A percentile compares a stretch with the other conserved stretches of the same genome.
Conservation (phyloP, 257 asterid species). For the Nicotiana sylvestris region DNA sequence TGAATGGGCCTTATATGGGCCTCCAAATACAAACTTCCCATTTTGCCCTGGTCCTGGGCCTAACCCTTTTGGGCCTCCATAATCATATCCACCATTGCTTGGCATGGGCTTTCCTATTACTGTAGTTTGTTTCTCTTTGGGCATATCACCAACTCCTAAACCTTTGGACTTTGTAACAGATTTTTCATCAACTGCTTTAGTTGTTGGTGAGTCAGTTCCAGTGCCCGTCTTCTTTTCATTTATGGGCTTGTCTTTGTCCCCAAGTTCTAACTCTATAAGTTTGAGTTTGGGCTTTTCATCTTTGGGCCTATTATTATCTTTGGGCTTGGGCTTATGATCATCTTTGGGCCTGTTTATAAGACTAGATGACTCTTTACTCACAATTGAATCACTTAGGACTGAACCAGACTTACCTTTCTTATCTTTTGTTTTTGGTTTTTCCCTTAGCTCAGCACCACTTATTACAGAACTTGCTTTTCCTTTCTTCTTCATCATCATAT, state of each 20-base stretch:
- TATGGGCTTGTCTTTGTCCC: not conserved
- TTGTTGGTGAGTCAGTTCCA: constrained; percentile 5
- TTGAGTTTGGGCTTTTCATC: constrained; percentile 1
- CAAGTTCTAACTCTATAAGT: not conserved
- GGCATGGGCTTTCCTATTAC: constrained; percentile 8
- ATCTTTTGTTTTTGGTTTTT: constrained; percentile 28
- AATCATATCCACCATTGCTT: constrained; percentile 22
- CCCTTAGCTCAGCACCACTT: constrained; percentile 50
- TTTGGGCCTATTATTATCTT: not conserved
- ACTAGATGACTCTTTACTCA: constrained; percentile 44
- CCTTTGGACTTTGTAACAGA: constrained; percentile 7
- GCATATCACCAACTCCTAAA: constrained; percentile 18
- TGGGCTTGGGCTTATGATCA: not conserved
- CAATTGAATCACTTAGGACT: constrained; percentile 51
- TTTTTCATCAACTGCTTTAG: constrained; percentile 29
- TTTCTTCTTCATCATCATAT: constrained; percentile 1
- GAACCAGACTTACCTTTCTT: constrained; percentile 50
- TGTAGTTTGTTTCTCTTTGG: constrained; percentile 4
- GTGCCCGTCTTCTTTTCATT: not conserved
- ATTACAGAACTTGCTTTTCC: constrained; percentile 86
- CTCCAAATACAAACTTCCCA: constrained; percentile 31
- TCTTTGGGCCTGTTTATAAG: constrained; percentile 2
- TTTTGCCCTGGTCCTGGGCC: not conserved
- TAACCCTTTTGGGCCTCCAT: constrained; percentile 22
- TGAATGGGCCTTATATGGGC: constrained; percentile 39